phyloP scores from a whole-genome alignment of 1,284 basidiomycete genomes.

The Cutaneotrichosporon dermatis region DNA sequence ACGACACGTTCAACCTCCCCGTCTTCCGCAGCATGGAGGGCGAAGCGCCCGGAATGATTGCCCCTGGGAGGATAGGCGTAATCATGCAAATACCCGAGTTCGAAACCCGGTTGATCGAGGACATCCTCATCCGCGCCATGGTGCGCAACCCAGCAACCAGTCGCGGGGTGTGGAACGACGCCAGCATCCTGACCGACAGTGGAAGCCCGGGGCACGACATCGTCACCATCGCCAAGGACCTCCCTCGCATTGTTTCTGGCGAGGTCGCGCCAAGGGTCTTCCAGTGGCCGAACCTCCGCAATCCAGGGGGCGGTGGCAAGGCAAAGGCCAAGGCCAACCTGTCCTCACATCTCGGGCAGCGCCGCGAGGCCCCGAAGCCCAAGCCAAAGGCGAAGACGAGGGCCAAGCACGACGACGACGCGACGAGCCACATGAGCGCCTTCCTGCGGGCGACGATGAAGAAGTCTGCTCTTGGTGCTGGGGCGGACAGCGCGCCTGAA shows the following conservation, averaged over 20 bases:
- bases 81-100: neutral
- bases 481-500: too few species aligned
- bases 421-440: too few species aligned
- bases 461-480: too few species aligned
- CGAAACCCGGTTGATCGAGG: neutral
- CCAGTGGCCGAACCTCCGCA: neutral
- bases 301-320: neutral
- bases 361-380: neutral
- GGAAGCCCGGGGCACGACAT: neutral
- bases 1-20: neutral
- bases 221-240: neutral
- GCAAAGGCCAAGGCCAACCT: neutral
- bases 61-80: too few species aligned
- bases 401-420: too few species aligned
- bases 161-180: slow-evolving; percentile 20
- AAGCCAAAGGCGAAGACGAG: neutral
- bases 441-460: too few species aligned
- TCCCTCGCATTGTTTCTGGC: neutral
- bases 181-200: slow-evolving; percentile 12
- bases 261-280: neutral
- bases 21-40: neutral
- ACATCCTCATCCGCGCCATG: slow-evolving; percentile 19
- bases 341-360: neutral
- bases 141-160: slow-evolving; percentile 10
- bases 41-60: too few species aligned